These are phyloP conservation scores for Tylopilus subfusipes DNA, from an alignment of 768 basidiomycete species.

Conservation along the genomic window DNA sequence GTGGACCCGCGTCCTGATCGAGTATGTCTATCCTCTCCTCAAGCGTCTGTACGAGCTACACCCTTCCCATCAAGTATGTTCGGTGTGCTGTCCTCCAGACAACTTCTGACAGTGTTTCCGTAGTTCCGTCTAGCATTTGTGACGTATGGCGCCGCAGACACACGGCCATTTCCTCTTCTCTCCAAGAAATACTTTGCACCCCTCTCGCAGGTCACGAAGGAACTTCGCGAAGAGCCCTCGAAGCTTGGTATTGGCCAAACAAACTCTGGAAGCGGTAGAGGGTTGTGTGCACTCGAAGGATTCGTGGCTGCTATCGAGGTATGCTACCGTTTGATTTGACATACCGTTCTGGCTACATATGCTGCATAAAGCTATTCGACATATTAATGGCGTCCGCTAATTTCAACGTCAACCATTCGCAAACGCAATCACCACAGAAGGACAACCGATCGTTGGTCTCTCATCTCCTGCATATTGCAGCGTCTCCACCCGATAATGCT, in stretches of 20 bases:
- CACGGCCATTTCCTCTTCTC: slow-evolving; percentile 51
- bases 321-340: slow-evolving; percentile 3
- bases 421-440: slow-evolving; percentile 25
- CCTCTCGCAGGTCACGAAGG: slow-evolving; percentile 36
- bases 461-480: slow-evolving; percentile 63
- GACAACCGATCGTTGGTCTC: slow-evolving; percentile 28
- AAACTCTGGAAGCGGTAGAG: slow-evolving; percentile 43
- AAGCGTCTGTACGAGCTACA: slow-evolving; percentile 48
- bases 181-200: slow-evolving; percentile 56
- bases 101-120: background rate
- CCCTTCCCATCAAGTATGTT: slow-evolving; percentile 36
- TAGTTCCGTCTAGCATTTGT: slow-evolving; percentile 52
- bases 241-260: slow-evolving; percentile 59
- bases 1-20: slow-evolving; percentile 45
- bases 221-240: slow-evolving; percentile 44
- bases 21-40: slow-evolving; percentile 51
- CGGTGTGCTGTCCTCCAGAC: background rate
- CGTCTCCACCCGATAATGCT: slow-evolving; percentile 51
- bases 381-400: slow-evolving; percentile 25
- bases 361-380: slow-evolving; percentile 43
- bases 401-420: slow-evolving; percentile 7
- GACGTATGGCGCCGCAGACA: slow-evolving; percentile 60
- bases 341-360: background rate
- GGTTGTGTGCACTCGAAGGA: slow-evolving; percentile 70
- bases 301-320: slow-evolving; percentile 71